phyloP scores from a whole-genome alignment of 495 filamentous ascomycete genomes.

The Podospora tetraspora region DNA sequence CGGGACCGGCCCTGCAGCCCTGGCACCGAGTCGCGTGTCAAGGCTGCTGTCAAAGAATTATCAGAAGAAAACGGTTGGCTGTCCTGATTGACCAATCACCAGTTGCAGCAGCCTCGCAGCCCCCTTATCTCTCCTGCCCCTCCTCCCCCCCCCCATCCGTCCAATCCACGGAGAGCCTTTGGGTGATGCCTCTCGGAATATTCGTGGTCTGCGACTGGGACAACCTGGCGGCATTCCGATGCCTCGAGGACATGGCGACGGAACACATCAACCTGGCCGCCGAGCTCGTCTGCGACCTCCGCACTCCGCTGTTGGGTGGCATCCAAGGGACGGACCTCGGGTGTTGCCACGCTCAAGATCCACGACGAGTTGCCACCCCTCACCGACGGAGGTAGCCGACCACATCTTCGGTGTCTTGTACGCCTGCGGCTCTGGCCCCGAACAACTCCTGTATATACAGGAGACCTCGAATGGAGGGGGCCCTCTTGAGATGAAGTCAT shows the following conservation, averaged over 20 bases:
- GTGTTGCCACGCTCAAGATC: not conserved
- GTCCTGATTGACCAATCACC: slow-evolving; percentile 31
- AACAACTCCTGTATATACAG: not conserved
- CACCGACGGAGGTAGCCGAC: not conserved
- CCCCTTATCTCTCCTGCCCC: slow-evolving; percentile 32
- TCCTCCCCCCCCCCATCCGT: slow-evolving; percentile 7
- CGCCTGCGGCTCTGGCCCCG: not conserved
- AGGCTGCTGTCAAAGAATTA: slow-evolving; percentile 43
- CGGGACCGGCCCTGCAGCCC: not conserved
- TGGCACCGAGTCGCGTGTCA: slow-evolving; percentile 15
- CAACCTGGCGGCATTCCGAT: not conserved
- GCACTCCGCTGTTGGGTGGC: not conserved
- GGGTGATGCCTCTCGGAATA: not conserved
- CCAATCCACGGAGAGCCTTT: not conserved
- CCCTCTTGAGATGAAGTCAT: not conserved
- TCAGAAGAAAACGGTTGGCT: slow-evolving; percentile 33
- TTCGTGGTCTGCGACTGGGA: not conserved
- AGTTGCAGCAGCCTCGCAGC: slow-evolving; percentile 14
- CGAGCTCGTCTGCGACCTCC: not conserved
- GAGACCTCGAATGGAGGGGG: not conserved
- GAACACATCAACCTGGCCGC: not conserved
- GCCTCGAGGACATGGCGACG: not conserved
- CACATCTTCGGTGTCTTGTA: not conserved
- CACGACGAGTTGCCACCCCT: not conserved
- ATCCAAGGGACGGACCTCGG: not conserved